phyloP scores from a whole-genome alignment of 2,329 filamentous ascomycete genomes.

The Colletotrichum sp. region DNA sequence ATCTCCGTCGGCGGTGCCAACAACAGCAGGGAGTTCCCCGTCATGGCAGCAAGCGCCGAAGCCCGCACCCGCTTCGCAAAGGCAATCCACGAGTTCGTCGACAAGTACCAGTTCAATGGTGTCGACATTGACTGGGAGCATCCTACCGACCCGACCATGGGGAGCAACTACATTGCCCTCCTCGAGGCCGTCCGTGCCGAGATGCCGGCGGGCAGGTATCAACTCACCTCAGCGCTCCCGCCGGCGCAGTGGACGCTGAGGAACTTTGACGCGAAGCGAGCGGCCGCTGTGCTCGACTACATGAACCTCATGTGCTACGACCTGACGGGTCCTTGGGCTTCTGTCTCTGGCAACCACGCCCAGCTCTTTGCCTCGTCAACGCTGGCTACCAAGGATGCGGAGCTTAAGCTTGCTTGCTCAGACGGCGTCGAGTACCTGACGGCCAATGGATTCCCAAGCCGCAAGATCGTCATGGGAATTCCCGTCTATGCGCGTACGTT shows the following conservation, averaged over 20 bases:
- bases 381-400: slow-evolving; percentile 25
- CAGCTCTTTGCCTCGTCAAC: slow-evolving; percentile 52
- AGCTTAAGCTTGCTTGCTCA: slow-evolving; percentile 51
- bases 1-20: slow-evolving; percentile 70
- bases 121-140: slow-evolving; percentile 58
- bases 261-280: slow-evolving; percentile 61
- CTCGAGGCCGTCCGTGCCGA: slow-evolving; percentile 58
- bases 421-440: slow-evolving; percentile 60
- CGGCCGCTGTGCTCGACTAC: slow-evolving; percentile 60
- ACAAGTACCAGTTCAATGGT: slow-evolving; percentile 64
- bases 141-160: slow-evolving; percentile 56
- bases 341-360: slow-evolving; percentile 67
- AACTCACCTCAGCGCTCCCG: slow-evolving; percentile 67
- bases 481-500: slow-evolving; percentile 70
- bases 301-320: slow-evolving; percentile 76
- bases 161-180: slow-evolving; percentile 62
- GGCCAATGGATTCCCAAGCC: slow-evolving; percentile 55
- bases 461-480: slow-evolving; percentile 67
- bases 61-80: slow-evolving; percentile 59
- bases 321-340: slow-evolving; percentile 68
- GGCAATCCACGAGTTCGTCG: slow-evolving; percentile 58
- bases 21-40: slow-evolving; percentile 66
- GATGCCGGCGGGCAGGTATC: slow-evolving; percentile 61
- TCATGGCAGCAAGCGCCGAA: slow-evolving; percentile 53
- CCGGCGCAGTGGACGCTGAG: slow-evolving; percentile 66